A percentile compares a stretch with the other conserved stretches of the same genome.
Evolutionary conservation across 2,329 filamentous ascomycete species (phyloP).

Genomic region (Colletotrichum cordylinicola): DNA sequence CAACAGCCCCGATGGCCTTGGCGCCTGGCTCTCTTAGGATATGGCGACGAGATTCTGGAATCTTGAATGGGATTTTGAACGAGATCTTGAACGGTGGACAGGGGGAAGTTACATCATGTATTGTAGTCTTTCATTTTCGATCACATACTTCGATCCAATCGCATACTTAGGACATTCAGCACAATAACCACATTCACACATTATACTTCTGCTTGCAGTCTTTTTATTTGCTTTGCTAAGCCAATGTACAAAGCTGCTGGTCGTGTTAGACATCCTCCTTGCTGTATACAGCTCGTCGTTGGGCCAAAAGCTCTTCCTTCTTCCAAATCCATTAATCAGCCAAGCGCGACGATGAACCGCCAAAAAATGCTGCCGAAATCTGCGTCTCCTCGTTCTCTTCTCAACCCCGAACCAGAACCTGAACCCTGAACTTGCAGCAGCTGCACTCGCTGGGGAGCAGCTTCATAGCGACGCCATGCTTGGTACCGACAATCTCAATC

Average conservation of each 20-base stretch:
- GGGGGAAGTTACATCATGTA: not conserved
- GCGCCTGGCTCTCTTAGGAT: not conserved
- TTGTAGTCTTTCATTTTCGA: not conserved
- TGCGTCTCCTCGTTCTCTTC: not conserved
- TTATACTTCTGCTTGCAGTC: not conserved
- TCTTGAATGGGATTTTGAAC: no score
- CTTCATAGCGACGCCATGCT: not conserved
- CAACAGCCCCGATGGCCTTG: not conserved
- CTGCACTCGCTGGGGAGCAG: not conserved
- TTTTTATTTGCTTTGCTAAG: not conserved
- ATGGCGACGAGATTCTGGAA: not conserved
- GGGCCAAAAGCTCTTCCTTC: not conserved
- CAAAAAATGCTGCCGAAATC: not conserved
- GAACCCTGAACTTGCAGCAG: not conserved
- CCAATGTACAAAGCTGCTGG: not conserved
- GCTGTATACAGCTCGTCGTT: not conserved
- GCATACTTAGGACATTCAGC: not conserved
- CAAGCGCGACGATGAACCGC: not conserved
- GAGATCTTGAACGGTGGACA: not conserved
- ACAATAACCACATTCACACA: not conserved
- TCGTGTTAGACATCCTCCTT: not conserved
- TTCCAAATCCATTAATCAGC: not conserved
- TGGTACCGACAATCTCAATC: not conserved
- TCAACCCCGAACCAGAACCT: not conserved
- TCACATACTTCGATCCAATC: not conserved